Evolutionary conservation across 2,329 filamentous ascomycete genomes (phyloP).

Genomic region (Aspergillus sp.): DNA sequence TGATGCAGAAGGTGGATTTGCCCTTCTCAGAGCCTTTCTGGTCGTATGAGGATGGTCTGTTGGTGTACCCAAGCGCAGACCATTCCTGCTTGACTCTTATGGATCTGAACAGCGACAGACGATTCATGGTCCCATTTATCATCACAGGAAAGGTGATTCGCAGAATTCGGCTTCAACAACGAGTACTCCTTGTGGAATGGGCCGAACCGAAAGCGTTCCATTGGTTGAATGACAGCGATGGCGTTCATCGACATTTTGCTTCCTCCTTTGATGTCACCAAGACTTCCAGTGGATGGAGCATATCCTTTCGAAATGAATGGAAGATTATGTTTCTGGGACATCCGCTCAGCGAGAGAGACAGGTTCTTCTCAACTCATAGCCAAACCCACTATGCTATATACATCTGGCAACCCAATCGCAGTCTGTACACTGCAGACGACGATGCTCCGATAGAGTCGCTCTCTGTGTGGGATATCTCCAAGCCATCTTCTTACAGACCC

Average conservation of each 20-base stretch:
- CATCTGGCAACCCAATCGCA: constrained; percentile 63
- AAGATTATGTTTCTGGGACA: constrained; percentile 63
- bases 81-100: constrained; percentile 48
- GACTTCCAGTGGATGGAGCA: constrained; percentile 42
- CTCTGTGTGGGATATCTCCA: constrained; percentile 63
- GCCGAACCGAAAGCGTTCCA: constrained; percentile 58
- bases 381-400: constrained; percentile 65
- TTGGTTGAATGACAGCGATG: constrained; percentile 56
- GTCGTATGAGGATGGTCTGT: constrained; percentile 61
- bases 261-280: constrained; percentile 59
- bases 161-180: constrained; percentile 58
- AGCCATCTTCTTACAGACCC: constrained; percentile 54
- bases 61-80: constrained; percentile 56
- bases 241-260: constrained; percentile 62
- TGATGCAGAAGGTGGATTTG: constrained; percentile 35
- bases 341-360: constrained; percentile 58
- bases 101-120: constrained; percentile 54
- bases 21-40: constrained; percentile 52
- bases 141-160: constrained; percentile 56
- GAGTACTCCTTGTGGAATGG: constrained; percentile 68
- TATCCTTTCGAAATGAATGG: constrained; percentile 63
- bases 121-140: constrained; percentile 58
- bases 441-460: constrained; percentile 63
- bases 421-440: constrained; percentile 57
- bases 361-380: constrained; percentile 67